Base-by-base conservation (phyloP, 805 yeast species). In the Yarrowia sp. region DNA sequence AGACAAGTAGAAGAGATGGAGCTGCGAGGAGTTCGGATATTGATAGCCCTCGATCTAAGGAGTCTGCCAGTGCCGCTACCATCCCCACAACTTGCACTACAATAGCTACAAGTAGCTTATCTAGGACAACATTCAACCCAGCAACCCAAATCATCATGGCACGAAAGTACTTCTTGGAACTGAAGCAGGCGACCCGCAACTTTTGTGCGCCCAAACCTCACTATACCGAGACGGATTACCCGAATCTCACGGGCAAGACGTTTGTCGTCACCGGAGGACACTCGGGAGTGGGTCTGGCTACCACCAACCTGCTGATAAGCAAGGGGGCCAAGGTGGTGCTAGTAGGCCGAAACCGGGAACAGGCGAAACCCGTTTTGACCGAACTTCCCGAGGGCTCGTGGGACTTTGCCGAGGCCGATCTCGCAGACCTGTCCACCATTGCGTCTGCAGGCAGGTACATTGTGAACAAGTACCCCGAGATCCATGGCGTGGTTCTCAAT, bases 401-500 rank as follows among this genome's bases (percentile, higher is more conserved):
- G 22, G 58, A 52, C 26, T 52, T 52, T 52, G 58, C 42, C 4
- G 43, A 35, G 15, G 58, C 58, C 3, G 58, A 52, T 52, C 36
- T 52, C 14, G 41, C 42, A 3, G 58, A 52, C 26, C 10, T 52
- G 32, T 5, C 26, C 0, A 36, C 58, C 7, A 19, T 52, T 15
- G 9, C 9, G 1, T 4, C 8, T 0, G 58, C 58, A 5, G 58
- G 58, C 8, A 11, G 36, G 32, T 35, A 52, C 26, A 35, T 52
- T 11, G 42, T 12, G n/a, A 5, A 16, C 35, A n/a, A 12, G n/a
- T 36, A 36, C 26, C n/a, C 58, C 12, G 38, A 32, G 19, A 35
- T 50, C 8, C 19, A 50, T n/a, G 55, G 55, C 15, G 55, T 35
- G 15, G 74, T 83, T 38, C 79, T 81, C 72, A 83, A 83, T 72